Base-by-base conservation (phyloP, 2,329 filamentous ascomycete genomes). In the Xylaria sp. region DNA sequence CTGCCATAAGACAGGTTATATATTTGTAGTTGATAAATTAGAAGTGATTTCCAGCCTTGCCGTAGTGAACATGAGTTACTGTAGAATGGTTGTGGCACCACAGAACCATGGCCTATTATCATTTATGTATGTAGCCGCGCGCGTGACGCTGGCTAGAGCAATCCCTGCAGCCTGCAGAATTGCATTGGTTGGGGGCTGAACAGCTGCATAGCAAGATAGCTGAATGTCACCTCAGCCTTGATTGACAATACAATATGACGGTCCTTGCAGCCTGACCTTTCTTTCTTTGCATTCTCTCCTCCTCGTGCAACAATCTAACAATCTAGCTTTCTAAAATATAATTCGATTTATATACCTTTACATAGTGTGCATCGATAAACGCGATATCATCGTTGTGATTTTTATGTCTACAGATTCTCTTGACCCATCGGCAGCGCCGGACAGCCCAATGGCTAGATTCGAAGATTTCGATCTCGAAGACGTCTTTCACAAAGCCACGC, bases 391-490 rank as follows among this genome's bases (percentile, higher is more conserved):
- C 20, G 23, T 32, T 23, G 50, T 23, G 34, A 39, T n/a, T 46
- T 20, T n/a, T 5, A 32, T 45, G 48, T 55, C 41, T 20, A 70
- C 68, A 63, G n/a, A 55, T n/a, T 41, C 48, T 10, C 12, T 58
- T 43, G 28, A n/a, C 39, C 53, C 56, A 41, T 30, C 60, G 7
- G 18, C 8, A 12, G 25, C 18, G 12, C 45, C 53, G n/a, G 56
- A 15, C 3, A 43, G 20, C 53, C 52, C 39, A 55, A 25, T 28
- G 18, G 45, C 32, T 48, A 66, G 53, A 30, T 89, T 89, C 71
- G 72, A 77, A 23, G 78, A 89, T 73, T 87, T 90, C 60, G 89
- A 91, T 75, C 72, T 83, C 36, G 71, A 78, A 3, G 73, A 75
- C 0, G 82, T 84, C 48, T 88, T 88, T 67, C 72, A 81, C 0